Base-by-base conservation (phyloP, 2,329 filamentous ascomycete species). In the Aspergillus neoniger region DNA sequence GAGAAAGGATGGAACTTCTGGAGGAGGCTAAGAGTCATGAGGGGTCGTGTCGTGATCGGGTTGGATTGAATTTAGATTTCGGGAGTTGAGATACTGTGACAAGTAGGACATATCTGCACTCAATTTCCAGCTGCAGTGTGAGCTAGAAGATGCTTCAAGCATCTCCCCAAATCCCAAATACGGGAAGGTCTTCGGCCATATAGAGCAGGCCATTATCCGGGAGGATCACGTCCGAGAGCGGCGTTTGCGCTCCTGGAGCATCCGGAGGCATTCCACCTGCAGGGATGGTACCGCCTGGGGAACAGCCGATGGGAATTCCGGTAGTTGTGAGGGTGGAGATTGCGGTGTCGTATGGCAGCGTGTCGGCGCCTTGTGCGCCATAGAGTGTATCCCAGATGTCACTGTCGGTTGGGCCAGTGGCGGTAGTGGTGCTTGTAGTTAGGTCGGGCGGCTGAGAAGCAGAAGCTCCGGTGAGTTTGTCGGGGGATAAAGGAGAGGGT, bases 311-410 rank as follows among this genome's bases (percentile, higher is more conserved):
- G 2, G 72, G 72, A 17, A 75, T 72, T 0, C 72, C 72, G 0
- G 72, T 72, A 1, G 72, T 75, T 2, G 72, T 75, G 5, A 75
- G 63, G 0, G 72, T 69, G 9, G 72, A 74, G 5, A 75, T 73
- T 2, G 72, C 67, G 12, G 68, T 65, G 59, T 74, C 71, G 21
- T 71, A 74, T 1, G 71, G 69, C 6, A 74, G 56, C 2, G 57
- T 25, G 0, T 66, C 52, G 9, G 63, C 58, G 7, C 68, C 65
- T 14, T 65, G 57, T 4, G 66, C 58, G 38, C 62, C 66, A 30
- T 63, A 75, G 6, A 74, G 60, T 1, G 69, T 58, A 49, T 72
- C 71, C 72, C 72, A 75, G 28, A 74, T 63, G 51, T 70, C 72
- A 25, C 63, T 65, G 14, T 65, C 63, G 4, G 65, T 57, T 14